Evolutionary conservation across 2,329 filamentous ascomycete species (phyloP), one percentile per base, ranked within the genome.

Genomic region (Arthrobotrys musiformis): DNA sequence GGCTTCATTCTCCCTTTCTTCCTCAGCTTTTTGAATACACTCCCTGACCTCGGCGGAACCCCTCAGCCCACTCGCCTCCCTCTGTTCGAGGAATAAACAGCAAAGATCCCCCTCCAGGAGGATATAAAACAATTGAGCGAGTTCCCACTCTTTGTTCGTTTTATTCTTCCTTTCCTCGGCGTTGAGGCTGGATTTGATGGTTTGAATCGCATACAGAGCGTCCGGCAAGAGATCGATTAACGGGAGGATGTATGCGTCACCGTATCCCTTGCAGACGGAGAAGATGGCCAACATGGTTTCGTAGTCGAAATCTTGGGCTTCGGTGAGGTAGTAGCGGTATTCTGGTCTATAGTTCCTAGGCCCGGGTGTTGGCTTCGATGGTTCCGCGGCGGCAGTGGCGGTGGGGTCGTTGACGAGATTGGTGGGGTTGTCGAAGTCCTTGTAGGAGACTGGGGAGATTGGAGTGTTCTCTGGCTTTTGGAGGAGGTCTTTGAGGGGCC

Each of bases 101-200:
- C 54, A 6, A 13, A 26, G 8, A 0, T 28, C 68, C 11, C 58
- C 68, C 1, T 46, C 68, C 4, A 64, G 15, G 1, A 56, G 2
- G 28, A 50, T 64, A 28, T 72, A 72, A 15, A 64, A 72, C 35
- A 64, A 24, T 1, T 66, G 50, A 24, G 61, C 48, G 9, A 73
- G 4, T 22, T 44, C 61, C 69, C 69, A 73, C 28, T 73, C 69
- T 15, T 44, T 66, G 1, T 26, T 28, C 8, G 60, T 66, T 11
- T 52, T 42, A 6, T 61, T 66, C 2, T 2, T 52, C 6, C 28
- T 26, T 61, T 73, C 69, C 7, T 73, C 61, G 5, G 28, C 40
- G 33, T 73, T 67, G 15, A 73, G 30, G n/a, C 46, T 50, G 2
- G 11, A 24, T n/a, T 33, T 73, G 15, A 60, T 46, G 8, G 52